Evolutionary conservation across 805 yeast genomes (phyloP).

Genomic region (Groenewaldozyma salmanticensis): DNA sequence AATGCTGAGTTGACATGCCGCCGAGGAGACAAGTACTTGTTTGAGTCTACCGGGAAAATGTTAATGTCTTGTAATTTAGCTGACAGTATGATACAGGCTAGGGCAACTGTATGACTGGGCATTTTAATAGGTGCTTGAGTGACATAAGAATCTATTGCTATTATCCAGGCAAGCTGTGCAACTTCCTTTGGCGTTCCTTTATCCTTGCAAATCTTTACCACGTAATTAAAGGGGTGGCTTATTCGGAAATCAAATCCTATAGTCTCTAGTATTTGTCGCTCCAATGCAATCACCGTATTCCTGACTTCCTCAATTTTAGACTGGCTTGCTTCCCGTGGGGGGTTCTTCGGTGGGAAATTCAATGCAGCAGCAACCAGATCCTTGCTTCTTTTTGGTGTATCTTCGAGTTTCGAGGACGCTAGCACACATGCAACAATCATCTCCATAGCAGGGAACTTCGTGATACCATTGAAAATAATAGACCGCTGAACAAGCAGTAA

Average conservation of each 20-base stretch:
- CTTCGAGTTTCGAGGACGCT: conserved; percentile 70
- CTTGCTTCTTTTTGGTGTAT: conserved; percentile 65
- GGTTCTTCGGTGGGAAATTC: conserved; percentile 3
- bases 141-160: conserved; percentile 61
- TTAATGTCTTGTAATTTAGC: conserved; percentile 33
- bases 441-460: conserved; percentile 25
- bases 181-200: conserved; percentile 34
- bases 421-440: conserved; percentile 63
- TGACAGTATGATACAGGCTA: conserved; percentile 57
- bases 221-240: conserved; percentile 54
- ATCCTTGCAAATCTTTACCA: conserved; percentile 47
- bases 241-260: conserved; percentile 73
- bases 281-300: conserved; percentile 47
- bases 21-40: conserved; percentile 14
- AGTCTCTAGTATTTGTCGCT: conserved; percentile 65
- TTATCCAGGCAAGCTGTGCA: conserved; percentile 58
- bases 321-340: conserved; percentile 1
- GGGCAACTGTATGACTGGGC: conserved; percentile 69
- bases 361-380: conserved; percentile 43
- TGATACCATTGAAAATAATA: conserved; percentile 48
- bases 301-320: conserved; percentile 44
- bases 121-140: conserved; percentile 58
- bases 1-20: conserved; percentile 37
- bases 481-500: conserved; percentile 66
- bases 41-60: conserved; percentile 27